Base-by-base conservation (phyloP, 805 yeast species). In the Saccharomyces jurei region DNA sequence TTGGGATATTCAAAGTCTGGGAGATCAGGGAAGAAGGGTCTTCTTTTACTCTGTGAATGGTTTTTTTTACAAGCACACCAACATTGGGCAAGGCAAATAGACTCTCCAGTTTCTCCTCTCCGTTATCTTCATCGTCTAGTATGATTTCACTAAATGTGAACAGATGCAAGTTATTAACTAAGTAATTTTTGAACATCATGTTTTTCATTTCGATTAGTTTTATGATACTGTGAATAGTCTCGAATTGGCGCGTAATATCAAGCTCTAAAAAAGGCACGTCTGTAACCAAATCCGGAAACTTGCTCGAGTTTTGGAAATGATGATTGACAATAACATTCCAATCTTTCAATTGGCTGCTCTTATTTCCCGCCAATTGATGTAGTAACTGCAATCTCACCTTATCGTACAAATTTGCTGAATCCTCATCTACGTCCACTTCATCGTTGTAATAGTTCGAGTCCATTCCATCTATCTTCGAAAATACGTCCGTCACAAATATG, bases 131-230 rank as follows among this genome's bases (percentile, higher is more conserved):
- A 22, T 59, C 36, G 3, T 31, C 61, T 21, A 50, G 46, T 13
- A 53, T 52, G 41, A 60, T 55, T 46, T 63, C 63, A 1, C 62
- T 64, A 54, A 61, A 65, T 30, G 67, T 61, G 48, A 66, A 70
- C 41, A 64, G 47, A 25, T 62, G 60, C 50, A 62, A 50, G 51
- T 70, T 64, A 50, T 59, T 63, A 22, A 54, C 52, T n/a, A 69
- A 41, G 51, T 67, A 69, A 47, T 64, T 67, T 52, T 60, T 65
- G 49, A 69, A 63, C 3, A 60, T 62, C 50, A 63, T 54, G 54
- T 58, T 67, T 51, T 63, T 68, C 22, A 56, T 55, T 56, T 70
- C 73, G 44, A 66, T 61, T n/a, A 60, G 49, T 54, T 67, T 69
- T 26, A 69, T 56, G 14, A 69, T 53, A 21, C 61, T 55, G 53